Evolutionary conservation across 2,329 filamentous ascomycete species (phyloP).

Genomic region (Fusarium sp.): DNA sequence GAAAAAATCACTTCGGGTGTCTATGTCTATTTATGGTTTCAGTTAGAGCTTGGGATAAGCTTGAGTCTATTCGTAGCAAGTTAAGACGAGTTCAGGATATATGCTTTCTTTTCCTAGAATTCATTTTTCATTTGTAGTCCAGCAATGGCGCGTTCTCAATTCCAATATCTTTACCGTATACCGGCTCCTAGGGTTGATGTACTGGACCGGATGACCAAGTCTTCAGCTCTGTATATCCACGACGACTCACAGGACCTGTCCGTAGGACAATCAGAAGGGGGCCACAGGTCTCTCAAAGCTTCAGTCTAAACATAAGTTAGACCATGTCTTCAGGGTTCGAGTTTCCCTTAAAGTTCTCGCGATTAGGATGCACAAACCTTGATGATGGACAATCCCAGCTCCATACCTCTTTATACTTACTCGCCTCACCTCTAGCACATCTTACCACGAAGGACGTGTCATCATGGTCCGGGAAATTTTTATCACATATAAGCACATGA

Average conservation of each 20-base stretch:
- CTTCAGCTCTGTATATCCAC: not conserved
- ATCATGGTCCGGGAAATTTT: not conserved
- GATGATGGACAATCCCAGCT: constrained; percentile 5
- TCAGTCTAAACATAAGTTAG: not conserved
- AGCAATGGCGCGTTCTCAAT: no score
- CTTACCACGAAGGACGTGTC: not conserved
- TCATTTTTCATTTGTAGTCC: no score
- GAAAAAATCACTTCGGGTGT: not conserved
- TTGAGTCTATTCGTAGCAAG: not conserved
- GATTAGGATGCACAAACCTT: constrained; percentile 11
- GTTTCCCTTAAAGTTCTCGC: constrained; percentile 11
- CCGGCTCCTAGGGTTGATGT: not conserved
- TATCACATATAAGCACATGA: not conserved
- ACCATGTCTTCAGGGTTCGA: constrained; percentile 16
- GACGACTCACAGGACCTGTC: not conserved
- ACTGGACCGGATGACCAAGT: not conserved
- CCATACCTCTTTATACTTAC: not conserved
- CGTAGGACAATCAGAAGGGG: no score
- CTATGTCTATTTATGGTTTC: not conserved
- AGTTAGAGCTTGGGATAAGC: not conserved
- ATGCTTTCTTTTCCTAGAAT: no score
- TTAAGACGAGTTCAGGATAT: not conserved
- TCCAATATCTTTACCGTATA: not conserved
- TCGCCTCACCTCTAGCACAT: not conserved
- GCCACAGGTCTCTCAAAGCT: not conserved